Evolutionary conservation across 2,329 filamentous ascomycete genomes (phyloP).

Genomic region (Neonectria magnoliae): DNA sequence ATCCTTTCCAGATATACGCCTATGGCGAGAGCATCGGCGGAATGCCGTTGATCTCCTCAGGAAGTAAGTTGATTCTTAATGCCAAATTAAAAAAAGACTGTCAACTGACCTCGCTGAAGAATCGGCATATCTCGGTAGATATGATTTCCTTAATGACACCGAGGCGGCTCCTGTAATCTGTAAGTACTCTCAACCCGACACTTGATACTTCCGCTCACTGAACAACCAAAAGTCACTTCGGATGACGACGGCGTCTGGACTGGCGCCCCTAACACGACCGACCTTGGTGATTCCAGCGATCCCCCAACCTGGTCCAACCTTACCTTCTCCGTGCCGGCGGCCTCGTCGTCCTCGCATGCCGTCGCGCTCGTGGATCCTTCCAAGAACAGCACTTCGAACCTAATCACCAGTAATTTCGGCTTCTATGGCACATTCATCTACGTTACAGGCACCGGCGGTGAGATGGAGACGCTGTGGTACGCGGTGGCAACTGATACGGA

Average conservation of each 20-base stretch:
- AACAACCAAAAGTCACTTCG: constrained; percentile 11
- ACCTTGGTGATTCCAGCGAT: not conserved
- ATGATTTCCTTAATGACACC: constrained; percentile 4
- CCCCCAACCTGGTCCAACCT: constrained; percentile 22
- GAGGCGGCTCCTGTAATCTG: constrained; percentile 25
- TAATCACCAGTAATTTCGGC: constrained; percentile 9
- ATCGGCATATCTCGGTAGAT: constrained; percentile 19
- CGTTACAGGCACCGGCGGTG: not conserved
- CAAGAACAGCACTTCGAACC: not conserved
- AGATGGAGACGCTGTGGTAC: constrained; percentile 12
- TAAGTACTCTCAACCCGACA: constrained; percentile 1
- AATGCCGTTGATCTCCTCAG: constrained; percentile 15
- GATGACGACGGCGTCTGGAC: constrained; percentile 6
- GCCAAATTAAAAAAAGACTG: no score
- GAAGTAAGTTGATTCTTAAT: not conserved
- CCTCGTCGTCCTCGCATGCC: constrained; percentile 14
- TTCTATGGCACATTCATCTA: constrained; percentile 17
- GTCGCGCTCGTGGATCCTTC: constrained; percentile 13
- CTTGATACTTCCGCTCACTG: not conserved
- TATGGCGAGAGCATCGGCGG: constrained; percentile 15
- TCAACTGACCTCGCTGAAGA: not conserved
- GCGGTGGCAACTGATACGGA: constrained; percentile 9
- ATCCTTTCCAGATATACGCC: constrained; percentile 17
- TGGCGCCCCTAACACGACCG: constrained; percentile 22
- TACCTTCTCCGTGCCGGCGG: constrained; percentile 11